Evolutionary conservation across 2,329 filamentous ascomycete species (phyloP).

Genomic region (Neoscytalidium dimidiatum): DNA sequence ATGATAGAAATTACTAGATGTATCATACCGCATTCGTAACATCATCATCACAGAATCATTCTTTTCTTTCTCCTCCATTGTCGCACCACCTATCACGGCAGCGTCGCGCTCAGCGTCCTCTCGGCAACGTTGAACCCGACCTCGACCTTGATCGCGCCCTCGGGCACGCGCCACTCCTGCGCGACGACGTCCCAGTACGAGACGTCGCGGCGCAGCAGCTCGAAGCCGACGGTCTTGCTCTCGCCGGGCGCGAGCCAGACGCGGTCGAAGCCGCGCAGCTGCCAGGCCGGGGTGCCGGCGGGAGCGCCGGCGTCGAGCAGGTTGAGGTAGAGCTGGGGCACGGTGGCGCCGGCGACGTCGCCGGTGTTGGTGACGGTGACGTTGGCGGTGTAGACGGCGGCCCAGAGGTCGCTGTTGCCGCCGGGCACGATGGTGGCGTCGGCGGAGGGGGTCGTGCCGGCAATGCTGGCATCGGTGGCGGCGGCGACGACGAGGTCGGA

Average conservation of each 20-base stretch:
- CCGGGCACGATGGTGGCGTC: slow-evolving; percentile 39
- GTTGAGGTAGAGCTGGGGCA: slow-evolving; percentile 61
- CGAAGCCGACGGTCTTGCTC: slow-evolving; percentile 45
- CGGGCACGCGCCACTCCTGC: slow-evolving; percentile 46
- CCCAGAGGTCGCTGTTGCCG: slow-evolving; percentile 59
- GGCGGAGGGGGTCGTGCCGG: slow-evolving; percentile 19
- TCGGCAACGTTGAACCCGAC: slow-evolving; percentile 25
- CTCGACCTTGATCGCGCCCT: slow-evolving; percentile 22
- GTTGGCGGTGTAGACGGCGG: slow-evolving; percentile 44
- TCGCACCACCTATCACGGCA: too few species aligned
- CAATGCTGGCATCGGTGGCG: neutral
- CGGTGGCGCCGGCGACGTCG: slow-evolving; percentile 47
- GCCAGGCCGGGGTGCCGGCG: slow-evolving; percentile 48
- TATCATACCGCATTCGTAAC: slow-evolving; percentile 1
- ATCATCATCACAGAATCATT: neutral
- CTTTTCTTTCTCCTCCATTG: too few species aligned
- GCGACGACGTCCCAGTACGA: slow-evolving; percentile 51
- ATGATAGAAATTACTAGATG: neutral
- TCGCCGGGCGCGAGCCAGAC: slow-evolving; percentile 45
- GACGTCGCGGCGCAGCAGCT: slow-evolving; percentile 50
- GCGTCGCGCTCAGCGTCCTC: neutral
- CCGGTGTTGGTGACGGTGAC: slow-evolving; percentile 56
- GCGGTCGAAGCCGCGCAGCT: slow-evolving; percentile 53
- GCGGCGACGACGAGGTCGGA: slow-evolving; percentile 13
- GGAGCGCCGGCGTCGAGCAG: slow-evolving; percentile 33